Evolutionary conservation across 371 early-diverging fungal genomes (phyloP), one percentile per base, ranked within the genome.

Genomic region (Dentiscutata heterogama): DNA sequence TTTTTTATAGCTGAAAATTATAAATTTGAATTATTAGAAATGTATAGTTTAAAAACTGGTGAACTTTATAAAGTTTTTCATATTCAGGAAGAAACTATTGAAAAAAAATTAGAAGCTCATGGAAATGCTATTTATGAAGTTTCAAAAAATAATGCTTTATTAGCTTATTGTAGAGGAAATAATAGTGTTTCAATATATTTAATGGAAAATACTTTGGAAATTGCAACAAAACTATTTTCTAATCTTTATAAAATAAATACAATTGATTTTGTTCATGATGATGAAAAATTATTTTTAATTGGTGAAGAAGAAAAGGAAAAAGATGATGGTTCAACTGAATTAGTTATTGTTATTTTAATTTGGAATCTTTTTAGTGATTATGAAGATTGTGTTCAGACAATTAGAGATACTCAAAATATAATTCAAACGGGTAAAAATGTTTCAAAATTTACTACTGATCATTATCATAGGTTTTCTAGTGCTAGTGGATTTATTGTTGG

Each of bases 161-260:
- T 76, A 13, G 77, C 77, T n/a, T 56, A 56, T 46, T 76, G 77
- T 60, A 58, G 39, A 18, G 77, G 63, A 2, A 31, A 22, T 35
- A 76, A 56, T 42, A 39, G 42, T n/a, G 27, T 76, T 16, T 25
- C 61, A 13, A 39, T 76, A 11, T 76, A 76, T 31, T n/a, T 76
- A 20, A 56, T 76, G 39, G 77, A 76, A 63, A 76, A 76, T 76
- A 20, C 31, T n/a, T 60, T 76, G 11, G 77, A 76, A 29, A 42
- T 56, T 61, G 25, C 25, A 31, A 76, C 58, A 39, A 18, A 39
- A 46, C 31, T 13, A 25, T 63, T 76, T 56, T 25, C 51, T n/a
- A n/a, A 56, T 22, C 31, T 63, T 35, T 35, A 76, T 22, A 61
- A 22, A 61, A 63, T 76, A 14, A 27, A 42, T 22, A 27, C 46